phyloP scores from a whole-genome alignment of 257 asterid genomes.

The Capsicum rhomboideum region DNA sequence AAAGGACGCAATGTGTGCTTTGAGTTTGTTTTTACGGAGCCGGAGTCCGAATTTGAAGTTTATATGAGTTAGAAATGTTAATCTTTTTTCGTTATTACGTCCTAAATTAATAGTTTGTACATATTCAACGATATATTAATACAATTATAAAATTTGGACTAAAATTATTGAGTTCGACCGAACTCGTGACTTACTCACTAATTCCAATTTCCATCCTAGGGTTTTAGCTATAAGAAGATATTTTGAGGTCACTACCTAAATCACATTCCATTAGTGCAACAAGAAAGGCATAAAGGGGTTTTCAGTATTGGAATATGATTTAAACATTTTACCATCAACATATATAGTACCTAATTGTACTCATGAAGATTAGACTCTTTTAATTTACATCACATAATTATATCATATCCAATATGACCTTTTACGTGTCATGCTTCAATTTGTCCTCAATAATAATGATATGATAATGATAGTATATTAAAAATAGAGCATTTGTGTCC shows the following conservation, averaged over 20 bases:
- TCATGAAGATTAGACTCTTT: neutral
- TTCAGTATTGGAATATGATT: neutral
- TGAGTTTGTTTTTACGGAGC: neutral
- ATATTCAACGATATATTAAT: neutral
- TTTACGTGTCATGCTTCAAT: neutral
- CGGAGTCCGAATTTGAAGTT: neutral
- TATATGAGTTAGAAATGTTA: neutral
- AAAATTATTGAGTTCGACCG: neutral
- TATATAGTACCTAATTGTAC: neutral
- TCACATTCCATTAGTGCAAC: neutral
- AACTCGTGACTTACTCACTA: fast-evolving
- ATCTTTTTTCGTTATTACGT: neutral
- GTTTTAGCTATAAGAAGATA: neutral
- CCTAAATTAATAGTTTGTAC: neutral
- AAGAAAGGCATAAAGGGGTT: neutral
- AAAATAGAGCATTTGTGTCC: neutral
- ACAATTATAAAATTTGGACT: neutral
- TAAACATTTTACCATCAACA: neutral
- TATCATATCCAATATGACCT: neutral
- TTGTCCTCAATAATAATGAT: neutral
- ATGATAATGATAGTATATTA: neutral
- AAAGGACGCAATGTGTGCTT: neutral
- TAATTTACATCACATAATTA: neutral
- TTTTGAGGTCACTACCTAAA: neutral
- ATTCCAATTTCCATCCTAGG: neutral